Base-by-base conservation (phyloP, 805 yeast species). In the Myxozyma monticola region DNA sequence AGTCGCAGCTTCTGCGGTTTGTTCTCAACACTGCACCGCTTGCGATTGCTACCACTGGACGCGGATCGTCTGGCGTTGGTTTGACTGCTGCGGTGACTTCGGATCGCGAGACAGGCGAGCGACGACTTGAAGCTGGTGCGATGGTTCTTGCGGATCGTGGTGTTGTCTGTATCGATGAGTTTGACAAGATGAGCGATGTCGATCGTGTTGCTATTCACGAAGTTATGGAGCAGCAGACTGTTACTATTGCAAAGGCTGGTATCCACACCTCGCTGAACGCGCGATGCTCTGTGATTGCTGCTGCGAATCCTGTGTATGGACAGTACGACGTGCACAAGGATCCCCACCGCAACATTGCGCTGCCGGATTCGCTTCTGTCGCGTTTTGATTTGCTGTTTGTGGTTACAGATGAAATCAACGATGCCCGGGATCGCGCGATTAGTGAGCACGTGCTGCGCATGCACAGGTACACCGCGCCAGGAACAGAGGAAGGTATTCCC, bases 31-130 rank as follows among this genome's bases (percentile, higher is more conserved):
- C 98, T 1, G 99, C 99, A 1, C 76, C 95, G 1, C 74, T 93
- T 61, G 98, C 98, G 2, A 89, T 93, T 61, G 97, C 98, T 24
- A 93, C 99, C 0, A 93, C 99, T 0, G 99, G 99, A 74, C 83
- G 96, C 68, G 99, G 99, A 57, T 91, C 98, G n/a, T 90, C 98
- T 1, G 99, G 99, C 68, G 99, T 93, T 38, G 99, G 99, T 88
- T 78, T 93, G 64, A 93, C 99, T 0, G 99, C 99, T 17, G 99
- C 99, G 0, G 99, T 93, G 2, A 90, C 97, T 5, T 79, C 90
- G 1, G 99, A 93, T 69, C 85, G 84, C 63, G 99, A 93, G 69
- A 93, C 99, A 0, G 98, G 98, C 53, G 99, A 93, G 71, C 78
- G 97, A 63, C 79, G 95, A 61, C 74, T 93, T 59, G 99, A 93